Conservation (phyloP, 2,329 filamentous ascomycete species). For the Nigrospora sphaerica region DNA sequence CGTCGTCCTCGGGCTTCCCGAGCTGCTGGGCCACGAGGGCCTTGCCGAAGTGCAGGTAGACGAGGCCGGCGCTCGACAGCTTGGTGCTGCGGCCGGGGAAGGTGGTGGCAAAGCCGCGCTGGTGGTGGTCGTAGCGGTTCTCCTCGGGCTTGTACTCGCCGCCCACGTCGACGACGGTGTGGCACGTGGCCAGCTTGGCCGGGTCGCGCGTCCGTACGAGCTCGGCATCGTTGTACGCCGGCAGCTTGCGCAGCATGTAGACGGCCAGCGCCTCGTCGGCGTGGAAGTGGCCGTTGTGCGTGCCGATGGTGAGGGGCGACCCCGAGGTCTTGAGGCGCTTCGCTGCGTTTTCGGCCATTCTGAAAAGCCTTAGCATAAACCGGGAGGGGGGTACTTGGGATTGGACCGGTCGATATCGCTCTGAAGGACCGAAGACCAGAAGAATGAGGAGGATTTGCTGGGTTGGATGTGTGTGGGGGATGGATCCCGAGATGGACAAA, state of each 20-base stretch:
- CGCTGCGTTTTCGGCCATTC: slow-evolving; percentile 62
- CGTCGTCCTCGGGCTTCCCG: slow-evolving; percentile 49
- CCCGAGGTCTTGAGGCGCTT: slow-evolving; percentile 79
- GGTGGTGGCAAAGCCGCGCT: slow-evolving; percentile 78
- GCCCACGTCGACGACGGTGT: slow-evolving; percentile 97
- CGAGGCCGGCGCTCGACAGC: slow-evolving; percentile 86
- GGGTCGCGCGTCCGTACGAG: slow-evolving; percentile 88
- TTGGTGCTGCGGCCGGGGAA: slow-evolving; percentile 83
- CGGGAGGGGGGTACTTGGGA: neutral
- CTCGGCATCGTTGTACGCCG: slow-evolving; percentile 64
- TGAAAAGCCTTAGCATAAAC: slow-evolving; percentile 14
- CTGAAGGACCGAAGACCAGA: no score
- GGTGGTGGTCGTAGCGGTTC: slow-evolving; percentile 94
- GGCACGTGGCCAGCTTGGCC: slow-evolving; percentile 67
- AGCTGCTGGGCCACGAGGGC: slow-evolving; percentile 62
- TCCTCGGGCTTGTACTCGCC: slow-evolving; percentile 75
- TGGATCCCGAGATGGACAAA: no score
- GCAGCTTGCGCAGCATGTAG: slow-evolving; percentile 86
- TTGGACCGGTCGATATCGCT: neutral
- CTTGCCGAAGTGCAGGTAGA: slow-evolving; percentile 92
- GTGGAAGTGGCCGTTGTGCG: slow-evolving; percentile 98
- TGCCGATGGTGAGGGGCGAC: slow-evolving; percentile 65
- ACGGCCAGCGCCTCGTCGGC: slow-evolving; percentile 96
- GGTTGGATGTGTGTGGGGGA: no score
- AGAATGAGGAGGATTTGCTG: no score